Base-by-base conservation (phyloP, 208 protist species). In the Phytomonas francai region DNA sequence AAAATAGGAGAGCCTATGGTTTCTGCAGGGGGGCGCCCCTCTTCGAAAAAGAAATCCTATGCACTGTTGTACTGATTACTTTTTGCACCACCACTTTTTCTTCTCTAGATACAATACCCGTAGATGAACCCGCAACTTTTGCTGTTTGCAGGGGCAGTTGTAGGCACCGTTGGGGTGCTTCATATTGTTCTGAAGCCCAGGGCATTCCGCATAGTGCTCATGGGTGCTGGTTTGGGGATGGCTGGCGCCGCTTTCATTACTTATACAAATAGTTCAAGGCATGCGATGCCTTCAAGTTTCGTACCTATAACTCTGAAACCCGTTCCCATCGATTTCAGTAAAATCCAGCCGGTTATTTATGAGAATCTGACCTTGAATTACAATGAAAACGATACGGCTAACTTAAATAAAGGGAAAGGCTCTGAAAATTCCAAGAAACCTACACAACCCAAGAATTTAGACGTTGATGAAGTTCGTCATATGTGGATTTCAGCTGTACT, bases 361-460 rank as follows among this genome's bases (percentile, higher is more conserved):
- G 60, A 68, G 6, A 81, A 94, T 65, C 27, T 91, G 11, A 68
- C 77, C 1, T 65, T 81, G 27, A 74, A 80, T 25, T 92, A 92
- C 61, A 76, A 87, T 42, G 84, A 83, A 27, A 71, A 75, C 11
- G 85, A 86, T 6, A 73, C 89, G 58, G 59, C 91, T 2, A 82
- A 86, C 2, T 34, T 80, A 6, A 86, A 86, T 19, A 84, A 92
- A 63, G 85, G 89, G 70, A 64, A 78, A 51, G 72, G 90, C 57
- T 91, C 82, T n/a, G 77, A 91, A 1, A 67, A 91, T 59, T 83
- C 82, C 5, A 84, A 87, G 63, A 84, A 92, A 49, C 92, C 91
- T 74, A 80, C 83, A 31, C 88, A 94, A 61, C 89, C 89, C 57
- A 86, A 86, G 25, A 77, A 85, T 58, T 51, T 94, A 61, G 85